Conservation (phyloP, 352 stramenopile species). For the Phytophthora uliginosa region DNA sequence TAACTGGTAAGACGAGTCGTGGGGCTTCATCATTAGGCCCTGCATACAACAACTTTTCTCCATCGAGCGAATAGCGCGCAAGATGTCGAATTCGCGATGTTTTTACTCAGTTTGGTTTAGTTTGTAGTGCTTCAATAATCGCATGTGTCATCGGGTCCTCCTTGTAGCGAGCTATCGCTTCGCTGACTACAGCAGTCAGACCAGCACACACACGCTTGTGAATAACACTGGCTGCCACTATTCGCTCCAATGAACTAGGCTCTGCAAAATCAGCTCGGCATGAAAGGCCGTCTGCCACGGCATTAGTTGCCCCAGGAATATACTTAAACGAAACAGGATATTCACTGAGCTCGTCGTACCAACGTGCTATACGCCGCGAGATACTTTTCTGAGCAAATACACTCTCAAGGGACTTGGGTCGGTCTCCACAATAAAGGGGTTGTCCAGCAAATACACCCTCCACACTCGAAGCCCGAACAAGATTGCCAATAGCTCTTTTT, state of each 20-base stretch:
- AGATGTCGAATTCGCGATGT: neutral
- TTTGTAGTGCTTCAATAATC: neutral
- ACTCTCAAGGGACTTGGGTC: neutral
- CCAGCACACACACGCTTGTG: neutral
- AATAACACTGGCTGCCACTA: neutral
- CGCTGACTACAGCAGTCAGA: neutral
- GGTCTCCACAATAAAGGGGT: neutral
- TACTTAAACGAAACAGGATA: neutral
- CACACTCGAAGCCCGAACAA: neutral
- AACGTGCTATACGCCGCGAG: neutral
- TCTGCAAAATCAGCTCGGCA: neutral
- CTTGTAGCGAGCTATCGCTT: neutral
- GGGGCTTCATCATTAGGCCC: neutral
- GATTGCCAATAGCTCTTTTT: neutral
- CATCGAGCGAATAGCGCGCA: neutral
- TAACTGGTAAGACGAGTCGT: neutral
- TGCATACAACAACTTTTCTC: neutral
- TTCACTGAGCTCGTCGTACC: neutral
- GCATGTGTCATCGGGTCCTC: neutral
- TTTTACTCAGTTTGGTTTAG: neutral
- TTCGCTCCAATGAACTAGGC: neutral
- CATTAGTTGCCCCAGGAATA: neutral
- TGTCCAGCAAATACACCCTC: neutral
- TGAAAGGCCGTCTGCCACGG: neutral
- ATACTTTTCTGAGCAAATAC: neutral